These are phyloP conservation scores for Serendipita indica DNA, from an alignment of 768 basidiomycete species.

Conservation along the genomic window DNA sequence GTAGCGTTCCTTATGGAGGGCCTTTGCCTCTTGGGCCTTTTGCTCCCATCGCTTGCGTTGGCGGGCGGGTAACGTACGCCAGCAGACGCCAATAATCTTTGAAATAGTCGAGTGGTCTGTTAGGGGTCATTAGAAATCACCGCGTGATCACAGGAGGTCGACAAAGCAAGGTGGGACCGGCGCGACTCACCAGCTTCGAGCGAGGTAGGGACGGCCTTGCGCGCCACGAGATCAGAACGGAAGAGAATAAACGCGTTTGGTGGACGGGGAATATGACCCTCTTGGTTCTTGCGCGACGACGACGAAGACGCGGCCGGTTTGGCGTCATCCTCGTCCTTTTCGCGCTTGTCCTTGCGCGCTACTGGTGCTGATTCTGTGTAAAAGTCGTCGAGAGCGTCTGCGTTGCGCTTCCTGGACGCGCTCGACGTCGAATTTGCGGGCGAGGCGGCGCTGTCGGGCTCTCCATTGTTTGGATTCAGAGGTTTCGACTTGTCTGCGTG, in stretches of 20 bases:
- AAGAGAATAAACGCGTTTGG: conserved; percentile 81
- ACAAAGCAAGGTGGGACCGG: not conserved
- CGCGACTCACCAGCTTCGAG: not conserved
- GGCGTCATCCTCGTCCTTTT: no score
- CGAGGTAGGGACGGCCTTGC: conserved; percentile 36
- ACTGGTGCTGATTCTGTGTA: not conserved
- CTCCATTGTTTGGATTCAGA: not conserved
- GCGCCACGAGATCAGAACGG: conserved; percentile 60
- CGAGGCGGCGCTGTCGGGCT: not conserved
- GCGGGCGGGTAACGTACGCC: conserved; percentile 52
- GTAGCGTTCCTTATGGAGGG: conserved; percentile 8
- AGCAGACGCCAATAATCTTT: conserved; percentile 41
- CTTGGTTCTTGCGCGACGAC: conserved; percentile 17
- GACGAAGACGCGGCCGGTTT: no score
- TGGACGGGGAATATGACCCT: conserved; percentile 65
- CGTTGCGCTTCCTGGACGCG: not conserved
- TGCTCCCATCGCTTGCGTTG: conserved; percentile 67
- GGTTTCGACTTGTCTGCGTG: not conserved
- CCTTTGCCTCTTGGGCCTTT: conserved; percentile 50
- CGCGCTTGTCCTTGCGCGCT: not conserved
- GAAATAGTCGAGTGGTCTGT: not conserved
- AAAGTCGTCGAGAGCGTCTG: not conserved
- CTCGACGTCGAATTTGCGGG: not conserved
- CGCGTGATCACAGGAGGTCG: conserved; percentile 9
- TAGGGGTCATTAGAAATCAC: not conserved